A percentile compares a stretch with the other conserved stretches of the same genome.
These are phyloP conservation scores for Suhomyces guaymorum DNA, from an alignment of 1,139 yeast species.

Conservation along the genomic window DNA sequence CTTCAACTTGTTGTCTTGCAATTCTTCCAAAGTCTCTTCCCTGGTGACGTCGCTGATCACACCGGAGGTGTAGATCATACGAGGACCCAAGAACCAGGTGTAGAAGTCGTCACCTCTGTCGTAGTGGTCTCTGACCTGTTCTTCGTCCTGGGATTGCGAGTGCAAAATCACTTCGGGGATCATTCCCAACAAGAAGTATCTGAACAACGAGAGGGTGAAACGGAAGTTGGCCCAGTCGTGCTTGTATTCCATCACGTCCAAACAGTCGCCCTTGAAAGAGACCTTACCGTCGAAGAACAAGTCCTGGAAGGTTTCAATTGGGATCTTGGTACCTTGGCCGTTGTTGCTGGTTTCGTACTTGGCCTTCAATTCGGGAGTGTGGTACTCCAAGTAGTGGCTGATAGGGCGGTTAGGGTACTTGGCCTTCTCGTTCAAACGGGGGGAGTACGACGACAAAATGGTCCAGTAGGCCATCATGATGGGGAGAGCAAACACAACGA, in stretches of 20 bases:
- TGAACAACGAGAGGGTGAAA: slow-evolving; percentile 76
- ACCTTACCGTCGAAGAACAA: slow-evolving; percentile 83
- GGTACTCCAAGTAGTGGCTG: slow-evolving; percentile 78
- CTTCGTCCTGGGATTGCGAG: slow-evolving; percentile 92
- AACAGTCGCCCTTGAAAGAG: slow-evolving; percentile 82
- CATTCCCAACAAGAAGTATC: slow-evolving; percentile 82
- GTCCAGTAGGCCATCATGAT: slow-evolving; percentile 84
- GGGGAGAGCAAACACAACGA: slow-evolving; percentile 60
- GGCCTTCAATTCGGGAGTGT: slow-evolving; percentile 67
- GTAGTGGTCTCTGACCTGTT: slow-evolving; percentile 92
- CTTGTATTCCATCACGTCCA: slow-evolving; percentile 81
- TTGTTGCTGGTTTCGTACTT: slow-evolving; percentile 58
- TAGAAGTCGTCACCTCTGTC: slow-evolving; percentile 97
- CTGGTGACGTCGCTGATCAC: slow-evolving; percentile 67
- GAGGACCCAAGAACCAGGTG: slow-evolving; percentile 91
- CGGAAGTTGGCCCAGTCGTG: slow-evolving; percentile 89
- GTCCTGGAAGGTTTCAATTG: slow-evolving; percentile 92
- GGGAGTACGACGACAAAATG: slow-evolving; percentile 70
- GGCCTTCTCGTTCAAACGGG: slow-evolving; percentile 79
- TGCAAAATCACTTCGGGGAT: slow-evolving; percentile 92
- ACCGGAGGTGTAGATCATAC: slow-evolving; percentile 94
- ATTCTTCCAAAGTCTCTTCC: slow-evolving; percentile 79
- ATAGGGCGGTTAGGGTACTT: slow-evolving; percentile 76
- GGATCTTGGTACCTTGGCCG: slow-evolving; percentile 73
- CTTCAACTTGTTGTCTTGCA: slow-evolving; percentile 89